A percentile compares a stretch with the other conserved stretches of the same genome.
Evolutionary conservation across 2,329 filamentous ascomycete genomes (phyloP).

Genomic region (Cercospora beticola): DNA sequence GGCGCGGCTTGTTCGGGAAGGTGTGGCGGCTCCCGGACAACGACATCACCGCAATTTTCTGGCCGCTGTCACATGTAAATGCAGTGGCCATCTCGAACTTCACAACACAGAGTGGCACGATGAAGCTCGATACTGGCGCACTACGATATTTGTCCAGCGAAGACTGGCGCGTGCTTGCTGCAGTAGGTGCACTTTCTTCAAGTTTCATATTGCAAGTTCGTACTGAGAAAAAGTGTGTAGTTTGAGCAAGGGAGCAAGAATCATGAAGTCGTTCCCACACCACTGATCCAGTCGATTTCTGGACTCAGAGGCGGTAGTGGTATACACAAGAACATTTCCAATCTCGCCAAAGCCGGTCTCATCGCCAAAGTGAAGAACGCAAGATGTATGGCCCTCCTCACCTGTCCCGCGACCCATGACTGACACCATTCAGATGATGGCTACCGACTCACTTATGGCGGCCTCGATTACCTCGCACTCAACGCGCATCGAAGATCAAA

Average conservation of each 20-base stretch:
- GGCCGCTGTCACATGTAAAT: constrained; percentile 10
- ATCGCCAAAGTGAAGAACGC: constrained; percentile 93
- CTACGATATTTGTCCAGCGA: constrained; percentile 89
- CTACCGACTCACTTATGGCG: constrained; percentile 93
- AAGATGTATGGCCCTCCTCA: constrained; percentile 57
- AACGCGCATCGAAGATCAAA: constrained; percentile 81
- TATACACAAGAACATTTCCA: constrained; percentile 83
- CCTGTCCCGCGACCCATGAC: not conserved
- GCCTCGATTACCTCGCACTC: constrained; percentile 94
- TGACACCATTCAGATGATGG: constrained; percentile 66
- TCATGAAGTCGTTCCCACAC: constrained; percentile 92
- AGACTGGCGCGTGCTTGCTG: constrained; percentile 93
- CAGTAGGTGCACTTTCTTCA: constrained; percentile 57
- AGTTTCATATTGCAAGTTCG: not conserved
- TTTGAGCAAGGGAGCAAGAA: constrained; percentile 93
- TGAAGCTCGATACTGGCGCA: constrained; percentile 94
- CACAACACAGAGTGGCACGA: constrained; percentile 41
- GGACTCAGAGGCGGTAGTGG: constrained; percentile 72
- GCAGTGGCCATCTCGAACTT: not conserved
- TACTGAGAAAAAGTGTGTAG: constrained; percentile 48
- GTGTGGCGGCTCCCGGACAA: constrained; percentile 5
- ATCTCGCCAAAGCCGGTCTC: constrained; percentile 84
- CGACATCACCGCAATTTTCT: constrained; percentile 14
- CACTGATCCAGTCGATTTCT: constrained; percentile 80
- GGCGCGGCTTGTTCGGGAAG: constrained; percentile 4